Evolutionary conservation across 371 early-diverging fungal genomes (phyloP), one percentile per base, ranked within the genome.

Genomic region (Mucor circinelloides): DNA sequence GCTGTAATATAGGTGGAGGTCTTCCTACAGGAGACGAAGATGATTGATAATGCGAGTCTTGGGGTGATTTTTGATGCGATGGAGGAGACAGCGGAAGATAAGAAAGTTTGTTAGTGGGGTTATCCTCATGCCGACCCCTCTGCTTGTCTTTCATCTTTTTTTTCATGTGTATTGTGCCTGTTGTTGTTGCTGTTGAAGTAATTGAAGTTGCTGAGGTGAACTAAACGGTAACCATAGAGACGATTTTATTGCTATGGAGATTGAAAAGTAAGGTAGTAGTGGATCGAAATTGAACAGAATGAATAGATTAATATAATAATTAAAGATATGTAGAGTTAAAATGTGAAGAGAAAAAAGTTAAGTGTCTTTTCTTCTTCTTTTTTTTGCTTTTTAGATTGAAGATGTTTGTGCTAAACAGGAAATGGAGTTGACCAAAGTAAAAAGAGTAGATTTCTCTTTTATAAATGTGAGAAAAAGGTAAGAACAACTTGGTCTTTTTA

Each of bases 21-120:
- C 73, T 66, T 13, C 71, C 60, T 7, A 69, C 56, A 3, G 67
- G 38, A 19, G 64, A 36, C 12, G 66, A 58, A 0, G 72, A 67
- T 6, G 73, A 69, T 31, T 75, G 73, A 17, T 71, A 75, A 44
- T 42, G 60, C 12, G 25, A 66, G 63, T 48, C 78, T 79, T 50
- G 89, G 85, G 30, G 88, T 72, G 52, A 90, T 88, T 19, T 89
- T 90, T 73, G 60, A 40, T 60, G 91, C 61, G 63, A 23, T 44
- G 65, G 65, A 44, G 65, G 65, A 19, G 65, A 65, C 6, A 46
- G 65, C 25, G 57, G 58, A 46, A 58, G 50, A 58, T 48, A 65
- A 12, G 46, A 27, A 9, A 34, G 27, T 8, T 64, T 58, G 21
- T 30, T 64, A 1, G 32, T 38, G 21, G 60, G 12, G 15, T 25